Base-by-base conservation (phyloP, 2,329 filamentous ascomycete genomes). In the Fusarium chaquense region DNA sequence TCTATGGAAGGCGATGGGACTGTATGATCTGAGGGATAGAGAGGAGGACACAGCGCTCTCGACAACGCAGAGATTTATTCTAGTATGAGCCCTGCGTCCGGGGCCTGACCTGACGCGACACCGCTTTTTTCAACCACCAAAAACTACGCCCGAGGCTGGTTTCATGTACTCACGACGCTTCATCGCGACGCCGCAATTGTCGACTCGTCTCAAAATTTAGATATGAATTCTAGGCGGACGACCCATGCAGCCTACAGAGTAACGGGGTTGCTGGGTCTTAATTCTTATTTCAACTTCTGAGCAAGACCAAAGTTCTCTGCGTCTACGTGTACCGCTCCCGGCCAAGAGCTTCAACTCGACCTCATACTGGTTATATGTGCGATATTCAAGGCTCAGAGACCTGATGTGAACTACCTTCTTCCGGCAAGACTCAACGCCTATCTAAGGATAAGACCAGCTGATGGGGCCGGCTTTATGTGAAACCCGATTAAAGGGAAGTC, bases 121-220 rank as follows among this genome's bases (percentile, higher is more conserved):
- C 53, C 59, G 45, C 65, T 45, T 67, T 65, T 70, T 64, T 52
- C 49, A 24, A 52, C 47, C 32, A 65, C 43, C 38, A 64, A 64
- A 53, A 28, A 55, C 36, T 67, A 33, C 59, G 6, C 47, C 50
- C 18, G 13, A 59, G 64, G 53, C 62, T 51, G 38, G 28, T 52
- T 54, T 51, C 58, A 60, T 60, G 51, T 70, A 57, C 63, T 41
- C 58, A 51, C 32, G 36, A 52, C n/a, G 35, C 44, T 33, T 22
- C 26, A 24, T 46, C 28, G 18, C 36, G 35, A 65, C 45, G 51
- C 47, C 45, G 24, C 46, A 52, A 3, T 55, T 53, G 11, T 47
- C 43, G 44, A 51, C 32, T 43, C 41, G 12, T 33, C 61, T 57
- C 32, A 43, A 66, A 64, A 67, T 36, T 38, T 65, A 61, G 55